These are phyloP conservation scores for Botrytis elliptica DNA, from an alignment of 2,329 filamentous ascomycete species.

Conservation along the genomic window DNA sequence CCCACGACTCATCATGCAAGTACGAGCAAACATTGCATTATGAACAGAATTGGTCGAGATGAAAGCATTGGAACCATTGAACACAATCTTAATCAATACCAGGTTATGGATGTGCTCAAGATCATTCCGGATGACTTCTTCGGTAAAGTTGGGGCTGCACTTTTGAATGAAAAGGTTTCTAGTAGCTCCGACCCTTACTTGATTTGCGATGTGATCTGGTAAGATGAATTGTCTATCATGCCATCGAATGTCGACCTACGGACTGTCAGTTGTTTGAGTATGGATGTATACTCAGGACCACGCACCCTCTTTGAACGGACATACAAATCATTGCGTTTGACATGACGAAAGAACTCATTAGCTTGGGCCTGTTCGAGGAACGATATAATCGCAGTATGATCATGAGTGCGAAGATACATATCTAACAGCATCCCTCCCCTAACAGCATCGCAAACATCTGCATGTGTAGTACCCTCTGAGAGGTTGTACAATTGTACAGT, in stretches of 20 bases:
- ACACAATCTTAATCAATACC: slow-evolving; percentile 63
- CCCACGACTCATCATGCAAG: slow-evolving; percentile 67
- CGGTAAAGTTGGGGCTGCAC: slow-evolving; percentile 58
- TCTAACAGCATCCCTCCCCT: slow-evolving; percentile 71
- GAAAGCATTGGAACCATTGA: slow-evolving; percentile 58
- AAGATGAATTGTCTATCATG: slow-evolving; percentile 68
- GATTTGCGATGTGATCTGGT: slow-evolving; percentile 60
- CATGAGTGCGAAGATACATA: slow-evolving; percentile 58
- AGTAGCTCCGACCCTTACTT: slow-evolving; percentile 64
- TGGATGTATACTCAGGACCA: neutral
- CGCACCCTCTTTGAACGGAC: slow-evolving; percentile 66
- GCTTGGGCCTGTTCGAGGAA: slow-evolving; percentile 66
- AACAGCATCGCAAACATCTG: slow-evolving; percentile 62
- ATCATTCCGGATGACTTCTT: slow-evolving; percentile 65
- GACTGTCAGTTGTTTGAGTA: slow-evolving; percentile 4
- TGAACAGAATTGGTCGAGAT: slow-evolving; percentile 77
- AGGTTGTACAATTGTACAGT: slow-evolving; percentile 65
- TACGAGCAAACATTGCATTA: slow-evolving; percentile 71
- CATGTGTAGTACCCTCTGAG: slow-evolving; percentile 59
- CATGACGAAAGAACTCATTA: slow-evolving; percentile 62
- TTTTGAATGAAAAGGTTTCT: slow-evolving; percentile 71
- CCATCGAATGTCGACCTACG: slow-evolving; percentile 68
- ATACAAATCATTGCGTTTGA: slow-evolving; percentile 64
- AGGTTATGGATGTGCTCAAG: slow-evolving; percentile 82
- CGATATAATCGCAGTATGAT: slow-evolving; percentile 64